Base-by-base conservation (phyloP, 345 rosid species). In the Schrenkiella parvula region DNA sequence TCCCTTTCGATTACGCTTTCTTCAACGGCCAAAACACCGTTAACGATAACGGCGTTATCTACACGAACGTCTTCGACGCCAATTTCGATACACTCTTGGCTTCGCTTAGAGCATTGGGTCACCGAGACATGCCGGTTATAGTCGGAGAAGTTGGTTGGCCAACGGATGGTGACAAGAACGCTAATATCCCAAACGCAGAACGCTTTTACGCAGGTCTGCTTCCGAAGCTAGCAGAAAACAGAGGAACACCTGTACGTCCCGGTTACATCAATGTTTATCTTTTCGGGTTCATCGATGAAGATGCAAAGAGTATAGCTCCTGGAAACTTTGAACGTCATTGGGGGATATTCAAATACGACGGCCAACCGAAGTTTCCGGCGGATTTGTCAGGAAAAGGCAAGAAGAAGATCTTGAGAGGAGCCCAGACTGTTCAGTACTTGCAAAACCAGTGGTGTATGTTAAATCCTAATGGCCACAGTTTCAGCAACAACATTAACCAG, bases 101-200 rank as follows among this genome's bases (percentile, higher is more conserved):
- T 1, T 72, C 98, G 6, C 75, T 93, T 4, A 85, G 72, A 73
- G 85, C 77, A 0, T 76, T 53, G 1, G 97, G 97, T 2, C 82
- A 77, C 21, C 95, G 87, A 17, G 79, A 85, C 60, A 65, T 90
- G 86, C 31, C 82, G 0, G 73, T 89, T 51, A 60, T 93, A 0
- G 91, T 93, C 0, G 98, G 97, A 25, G 97, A 90, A 78, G 93
- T 87, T 3, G 96, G 98, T 31, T 93, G 97, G 98, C 98, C 93
- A 0, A 93, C 98, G 0, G 98, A 93, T 31, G 98, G 96, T 1
- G 98, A 93, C 85, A 84, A 81, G 83, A 88, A 89, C 62, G 97
- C 89, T 4, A 91, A 86, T 32, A 4, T 58, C 7, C 84, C 80
- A 19, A 76, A 79, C 63, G 97, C 98, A 37, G 58, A 70, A 32